A percentile compares a stretch with the other conserved stretches of the same genome.
Conservation (phyloP, 2,329 filamentous ascomycete genomes). For the Clathrospora elynae region DNA sequence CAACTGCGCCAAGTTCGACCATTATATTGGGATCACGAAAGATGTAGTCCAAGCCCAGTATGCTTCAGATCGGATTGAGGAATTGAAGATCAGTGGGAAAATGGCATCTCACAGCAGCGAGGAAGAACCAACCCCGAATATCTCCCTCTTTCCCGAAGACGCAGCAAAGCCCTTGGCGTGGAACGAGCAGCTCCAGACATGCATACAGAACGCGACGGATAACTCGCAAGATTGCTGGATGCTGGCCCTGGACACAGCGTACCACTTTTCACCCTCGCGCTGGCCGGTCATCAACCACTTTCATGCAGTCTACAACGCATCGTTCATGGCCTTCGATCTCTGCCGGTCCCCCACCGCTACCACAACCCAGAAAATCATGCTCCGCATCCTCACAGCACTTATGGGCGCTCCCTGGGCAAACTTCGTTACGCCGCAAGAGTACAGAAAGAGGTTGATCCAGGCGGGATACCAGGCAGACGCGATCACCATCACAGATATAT, state of each 20-base stretch:
- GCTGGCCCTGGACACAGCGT: slow-evolving; percentile 61
- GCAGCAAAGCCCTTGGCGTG: slow-evolving; percentile 56
- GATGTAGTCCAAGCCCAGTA: slow-evolving; percentile 54
- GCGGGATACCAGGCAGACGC: slow-evolving; percentile 54
- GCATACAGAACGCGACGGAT: slow-evolving; percentile 7
- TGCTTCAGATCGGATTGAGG: slow-evolving; percentile 26
- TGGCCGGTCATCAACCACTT: slow-evolving; percentile 54
- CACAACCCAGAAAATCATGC: slow-evolving; percentile 30
- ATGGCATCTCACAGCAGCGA: not conserved
- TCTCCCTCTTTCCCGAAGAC: slow-evolving; percentile 56
- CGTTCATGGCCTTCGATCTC: slow-evolving; percentile 63
- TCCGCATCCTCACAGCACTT: slow-evolving; percentile 53
- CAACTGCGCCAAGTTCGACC: slow-evolving; percentile 15
- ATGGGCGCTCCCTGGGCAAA: slow-evolving; percentile 58
- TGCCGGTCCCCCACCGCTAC: slow-evolving; percentile 42
- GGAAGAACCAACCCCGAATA: slow-evolving; percentile 6
- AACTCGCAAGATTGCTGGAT: slow-evolving; percentile 53
- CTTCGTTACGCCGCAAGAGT: slow-evolving; percentile 55
- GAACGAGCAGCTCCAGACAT: slow-evolving; percentile 36
- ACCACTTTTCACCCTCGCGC: slow-evolving; percentile 62
- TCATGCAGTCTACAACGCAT: slow-evolving; percentile 51
- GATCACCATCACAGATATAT: slow-evolving; percentile 58
- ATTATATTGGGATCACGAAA: slow-evolving; percentile 61
- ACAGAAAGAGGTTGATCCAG: slow-evolving; percentile 52
- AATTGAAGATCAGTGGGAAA: slow-evolving; percentile 4